phyloP scores from a whole-genome alignment of 148 eudicot genomes.

The Nyssa sinensis region DNA sequence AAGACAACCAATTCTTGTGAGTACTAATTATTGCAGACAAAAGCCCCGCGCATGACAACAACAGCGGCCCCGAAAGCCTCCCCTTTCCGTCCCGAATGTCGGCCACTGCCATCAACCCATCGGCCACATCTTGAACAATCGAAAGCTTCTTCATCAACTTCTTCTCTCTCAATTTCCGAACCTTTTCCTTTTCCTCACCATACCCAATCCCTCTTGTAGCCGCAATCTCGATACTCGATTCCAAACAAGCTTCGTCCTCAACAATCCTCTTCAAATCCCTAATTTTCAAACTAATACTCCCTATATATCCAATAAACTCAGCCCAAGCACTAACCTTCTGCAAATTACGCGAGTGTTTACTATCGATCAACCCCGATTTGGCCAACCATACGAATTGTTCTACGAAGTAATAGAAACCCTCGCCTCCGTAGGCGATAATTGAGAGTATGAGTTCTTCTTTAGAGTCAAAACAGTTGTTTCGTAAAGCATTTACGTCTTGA shows the following conservation, averaged over 20 bases:
- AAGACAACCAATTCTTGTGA: conserved; percentile 84
- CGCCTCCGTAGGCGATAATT: conserved; percentile 75
- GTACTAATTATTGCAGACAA: conserved; percentile 81
- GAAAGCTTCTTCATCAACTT: conserved; percentile 71
- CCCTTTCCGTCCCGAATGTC: conserved; percentile 74
- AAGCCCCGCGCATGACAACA: conserved; percentile 74
- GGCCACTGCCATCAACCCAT: conserved; percentile 84
- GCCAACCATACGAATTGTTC: conserved; percentile 87
- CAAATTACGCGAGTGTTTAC: conserved; percentile 23
- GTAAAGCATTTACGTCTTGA: conserved; percentile 73
- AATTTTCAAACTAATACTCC: conserved; percentile 68
- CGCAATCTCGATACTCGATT: conserved; percentile 39
- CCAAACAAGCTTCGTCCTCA: conserved; percentile 47
- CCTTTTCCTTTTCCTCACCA: conserved; percentile 34
- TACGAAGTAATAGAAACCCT: conserved; percentile 77
- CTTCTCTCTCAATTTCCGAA: conserved; percentile 56
- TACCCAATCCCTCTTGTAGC: conserved; percentile 34
- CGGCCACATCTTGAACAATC: conserved; percentile 80
- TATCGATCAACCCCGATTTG: conserved; percentile 70
- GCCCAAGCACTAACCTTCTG: conserved; percentile 79
- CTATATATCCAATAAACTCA: conserved; percentile 75
- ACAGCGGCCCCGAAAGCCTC: conserved; percentile 48
- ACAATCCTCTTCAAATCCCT: conserved; percentile 55
- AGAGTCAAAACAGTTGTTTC: conserved; percentile 16
- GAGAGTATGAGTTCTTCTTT: conserved; percentile 26